phyloP scores from a whole-genome alignment of 1,284 basidiomycete species.

The Naganishia liquefaciens region DNA sequence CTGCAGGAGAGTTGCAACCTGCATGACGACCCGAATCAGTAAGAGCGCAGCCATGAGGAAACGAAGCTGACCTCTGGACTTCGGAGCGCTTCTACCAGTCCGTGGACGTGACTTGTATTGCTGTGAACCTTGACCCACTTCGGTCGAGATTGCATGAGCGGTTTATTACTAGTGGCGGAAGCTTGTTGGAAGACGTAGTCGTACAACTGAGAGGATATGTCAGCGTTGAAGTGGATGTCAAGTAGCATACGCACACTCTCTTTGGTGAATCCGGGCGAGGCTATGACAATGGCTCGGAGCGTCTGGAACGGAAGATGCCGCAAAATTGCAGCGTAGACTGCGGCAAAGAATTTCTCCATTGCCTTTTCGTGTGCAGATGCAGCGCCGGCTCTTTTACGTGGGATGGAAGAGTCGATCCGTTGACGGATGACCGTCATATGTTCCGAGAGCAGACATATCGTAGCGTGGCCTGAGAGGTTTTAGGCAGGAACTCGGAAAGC shows the following conservation, averaged over 20 bases:
- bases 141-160: constrained; percentile 69
- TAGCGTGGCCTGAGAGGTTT: constrained; percentile 68
- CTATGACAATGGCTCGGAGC: constrained; percentile 88
- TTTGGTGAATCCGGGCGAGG: constrained; percentile 92
- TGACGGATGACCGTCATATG: constrained; percentile 96
- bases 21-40: not conserved
- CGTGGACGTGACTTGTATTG: constrained; percentile 92
- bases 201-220: constrained; percentile 54
- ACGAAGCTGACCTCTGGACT: constrained; percentile 74
- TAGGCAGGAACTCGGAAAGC: constrained; percentile 6
- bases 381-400: constrained; percentile 82
- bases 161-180: constrained; percentile 77
- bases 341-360: constrained; percentile 75
- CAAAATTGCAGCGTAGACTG: constrained; percentile 81
- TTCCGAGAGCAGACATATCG: constrained; percentile 89
- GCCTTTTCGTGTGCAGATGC: constrained; percentile 85
- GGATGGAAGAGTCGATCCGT: constrained; percentile 84
- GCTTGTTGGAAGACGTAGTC: constrained; percentile 85
- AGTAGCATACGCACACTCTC: constrained; percentile 65
- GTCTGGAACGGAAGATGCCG: constrained; percentile 82
- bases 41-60: not conserved
- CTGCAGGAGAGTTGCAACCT: constrained; percentile 61
- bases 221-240: not conserved
- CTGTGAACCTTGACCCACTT: constrained; percentile 92
- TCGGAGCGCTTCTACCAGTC: constrained; percentile 88